Evolutionary conservation across 2,329 filamentous ascomycete genomes (phyloP), one percentile per base, ranked within the genome.

Genomic region (Talaromyces rugulosus): DNA sequence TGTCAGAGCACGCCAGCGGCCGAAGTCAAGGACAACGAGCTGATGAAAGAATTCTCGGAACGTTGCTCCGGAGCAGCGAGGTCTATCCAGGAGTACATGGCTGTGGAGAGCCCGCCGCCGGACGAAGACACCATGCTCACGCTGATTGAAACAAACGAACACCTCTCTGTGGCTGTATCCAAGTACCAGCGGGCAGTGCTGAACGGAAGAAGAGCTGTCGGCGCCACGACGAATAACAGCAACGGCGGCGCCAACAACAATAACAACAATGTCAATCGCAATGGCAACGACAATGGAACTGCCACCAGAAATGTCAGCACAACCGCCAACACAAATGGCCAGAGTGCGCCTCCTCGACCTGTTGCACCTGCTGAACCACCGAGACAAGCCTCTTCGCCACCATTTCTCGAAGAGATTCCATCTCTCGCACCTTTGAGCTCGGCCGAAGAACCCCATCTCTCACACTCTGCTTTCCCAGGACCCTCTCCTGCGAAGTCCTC

Each of bases 61-160:
- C 88, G 95, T 28, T 98, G 94, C 72, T 87, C 89, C 65, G 85
- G 87, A 60, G 94, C 94, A 4, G 89, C 90, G 58, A 85, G 88
- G 59, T 91, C 89, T 71, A 87, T 98, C 68, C 92, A 97, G 71
- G 82, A 83, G 34, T 98, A 96, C 77, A 96, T 98, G 81, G 83
- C 87, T 50, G 86, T 88, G 54, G 87, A 89, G 61, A 85, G 91
- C 72, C 93, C 94, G 0, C 74, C 85, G 0, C 93, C 94, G 0
- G 95, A 98, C 74, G 94, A 96, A 70, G 89, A 96, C 67, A 98
- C 94, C 1, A 92, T 98, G 85, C 87, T 95, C 72, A 93, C 87
- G 14, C 80, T 99, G 64, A 96, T 99, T 70, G 92, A 97, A 75
- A 95, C 92, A 14, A 96, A 96, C 73, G 95, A 98, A 75, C 90